phyloP scores from a whole-genome alignment of 208 protist species.

The Endotrypanum monterogeii region DNA sequence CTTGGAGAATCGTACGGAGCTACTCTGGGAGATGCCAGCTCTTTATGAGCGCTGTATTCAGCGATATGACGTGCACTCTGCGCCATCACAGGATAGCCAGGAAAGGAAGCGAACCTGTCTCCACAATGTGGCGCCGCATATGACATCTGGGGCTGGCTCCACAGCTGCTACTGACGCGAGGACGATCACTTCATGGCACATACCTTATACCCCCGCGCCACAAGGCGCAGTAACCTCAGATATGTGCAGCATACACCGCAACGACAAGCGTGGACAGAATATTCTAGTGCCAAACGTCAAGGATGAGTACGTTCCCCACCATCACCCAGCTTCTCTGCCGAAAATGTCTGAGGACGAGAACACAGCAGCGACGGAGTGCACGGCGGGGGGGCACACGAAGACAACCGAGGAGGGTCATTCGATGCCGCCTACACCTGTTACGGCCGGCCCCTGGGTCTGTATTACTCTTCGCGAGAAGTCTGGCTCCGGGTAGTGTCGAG shows the following conservation, averaged over 20 bases:
- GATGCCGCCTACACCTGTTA: not conserved
- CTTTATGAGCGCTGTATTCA: constrained; percentile 63
- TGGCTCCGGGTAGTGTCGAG: not conserved
- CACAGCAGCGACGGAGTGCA: not conserved
- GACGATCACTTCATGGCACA: not conserved
- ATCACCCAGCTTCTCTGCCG: not conserved
- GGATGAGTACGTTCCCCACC: not conserved
- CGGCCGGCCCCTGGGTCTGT: constrained; percentile 2
- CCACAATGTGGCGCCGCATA: not conserved
- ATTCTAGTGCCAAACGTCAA: not conserved
- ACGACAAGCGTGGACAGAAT: not conserved
- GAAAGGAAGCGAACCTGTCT: not conserved
- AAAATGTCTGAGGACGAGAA: not conserved
- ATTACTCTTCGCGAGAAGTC: not conserved
- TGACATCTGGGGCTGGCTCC: not conserved
- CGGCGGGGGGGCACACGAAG: not conserved
- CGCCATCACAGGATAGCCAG: not conserved
- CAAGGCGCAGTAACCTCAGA: not conserved
- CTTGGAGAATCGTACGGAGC: constrained; percentile 30
- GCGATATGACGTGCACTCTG: constrained; percentile 8
- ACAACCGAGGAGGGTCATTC: not conserved
- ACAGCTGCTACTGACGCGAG: not conserved
- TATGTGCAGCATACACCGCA: not conserved
- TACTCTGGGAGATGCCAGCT: constrained; percentile 50
- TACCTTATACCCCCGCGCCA: constrained; percentile 2